Percentiles rank a stretch among this genome's conserved stretches.
phyloP scores from a whole-genome alignment of 768 basidiomycete species.

The Lactarius trivialis region DNA sequence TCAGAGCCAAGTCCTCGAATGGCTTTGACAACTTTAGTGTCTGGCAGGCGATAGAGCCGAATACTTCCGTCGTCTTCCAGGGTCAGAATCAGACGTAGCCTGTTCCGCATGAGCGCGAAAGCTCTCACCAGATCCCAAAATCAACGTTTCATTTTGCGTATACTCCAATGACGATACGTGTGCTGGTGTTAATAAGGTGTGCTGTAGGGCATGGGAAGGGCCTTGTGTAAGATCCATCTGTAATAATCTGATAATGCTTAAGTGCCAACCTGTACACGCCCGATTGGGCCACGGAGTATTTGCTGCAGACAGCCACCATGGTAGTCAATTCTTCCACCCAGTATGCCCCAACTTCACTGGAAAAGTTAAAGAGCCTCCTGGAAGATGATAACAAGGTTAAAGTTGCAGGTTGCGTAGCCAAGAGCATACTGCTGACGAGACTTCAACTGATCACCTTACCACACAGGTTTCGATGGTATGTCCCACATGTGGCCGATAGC shows the following conservation, averaged over 20 bases:
- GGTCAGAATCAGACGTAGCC: conserved; percentile 36
- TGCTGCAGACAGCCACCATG: conserved; percentile 8
- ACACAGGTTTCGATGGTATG: conserved; percentile 62
- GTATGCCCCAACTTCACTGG: conserved; percentile 44
- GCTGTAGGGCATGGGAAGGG: background rate
- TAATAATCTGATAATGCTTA: background rate
- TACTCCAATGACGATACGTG: conserved; percentile 51
- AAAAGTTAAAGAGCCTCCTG: conserved; percentile 53
- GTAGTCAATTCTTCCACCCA: conserved; percentile 27
- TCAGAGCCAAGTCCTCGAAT: conserved; percentile 36
- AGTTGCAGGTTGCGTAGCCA: conserved; percentile 66
- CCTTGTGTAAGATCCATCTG: background rate
- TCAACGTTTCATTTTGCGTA: conserved; percentile 42
- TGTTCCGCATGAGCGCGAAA: background rate
- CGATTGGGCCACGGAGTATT: background rate
- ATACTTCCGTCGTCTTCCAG: conserved; percentile 33
- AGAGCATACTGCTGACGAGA: conserved; percentile 25
- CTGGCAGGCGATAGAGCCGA: conserved; percentile 19
- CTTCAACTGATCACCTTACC: conserved; percentile 1
- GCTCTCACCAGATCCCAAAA: conserved; percentile 54
- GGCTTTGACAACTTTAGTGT: conserved; percentile 17
- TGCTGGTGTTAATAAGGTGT: conserved; percentile 38
- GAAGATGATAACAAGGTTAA: conserved; percentile 76
- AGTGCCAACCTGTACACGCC: background rate
- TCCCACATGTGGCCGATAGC: conserved; percentile 3